A percentile compares a stretch with the other conserved stretches of the same genome.
phyloP scores from a whole-genome alignment of 495 filamentous ascomycete species.

The Copromyces sp. region DNA sequence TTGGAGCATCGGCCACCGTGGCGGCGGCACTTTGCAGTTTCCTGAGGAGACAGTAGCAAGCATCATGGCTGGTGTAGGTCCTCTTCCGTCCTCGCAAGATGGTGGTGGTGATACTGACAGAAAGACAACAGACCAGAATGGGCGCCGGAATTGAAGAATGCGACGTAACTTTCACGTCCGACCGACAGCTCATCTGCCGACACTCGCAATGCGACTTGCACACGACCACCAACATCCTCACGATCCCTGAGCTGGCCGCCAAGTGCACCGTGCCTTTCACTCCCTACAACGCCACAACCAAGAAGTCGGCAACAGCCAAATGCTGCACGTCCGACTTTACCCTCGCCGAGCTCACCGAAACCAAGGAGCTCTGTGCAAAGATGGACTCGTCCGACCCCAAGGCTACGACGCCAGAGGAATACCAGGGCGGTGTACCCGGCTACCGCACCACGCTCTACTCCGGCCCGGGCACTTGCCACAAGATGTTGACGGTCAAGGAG shows the following conservation, averaged over 20 bases:
- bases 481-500: constrained; percentile 40
- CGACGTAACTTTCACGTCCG: constrained; percentile 52
- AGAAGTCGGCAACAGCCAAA: constrained; percentile 34
- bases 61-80: constrained; percentile 35
- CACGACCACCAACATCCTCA: constrained; percentile 53
- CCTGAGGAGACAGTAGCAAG: constrained; percentile 49
- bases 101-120: not conserved
- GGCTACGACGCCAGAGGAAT: constrained; percentile 42
- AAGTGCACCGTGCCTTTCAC: constrained; percentile 53
- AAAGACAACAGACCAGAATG: constrained; percentile 34
- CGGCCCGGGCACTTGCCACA: constrained; percentile 38
- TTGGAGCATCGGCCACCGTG: constrained; percentile 50
- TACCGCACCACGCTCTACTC: constrained; percentile 51
- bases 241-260: constrained; percentile 40
- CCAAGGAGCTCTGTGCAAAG: constrained; percentile 50
- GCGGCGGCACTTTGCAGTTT: constrained; percentile 47
- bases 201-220: constrained; percentile 55
- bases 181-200: constrained; percentile 51
- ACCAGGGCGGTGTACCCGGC: constrained; percentile 40
- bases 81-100: not conserved
- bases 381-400: constrained; percentile 48
- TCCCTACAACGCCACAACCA: constrained; percentile 27
- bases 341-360: constrained; percentile 44
- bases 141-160: constrained; percentile 57
- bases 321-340: constrained; percentile 60